Base-by-base conservation (phyloP, 2,329 filamentous ascomycete genomes). In the Aspergillus fumigatus region DNA sequence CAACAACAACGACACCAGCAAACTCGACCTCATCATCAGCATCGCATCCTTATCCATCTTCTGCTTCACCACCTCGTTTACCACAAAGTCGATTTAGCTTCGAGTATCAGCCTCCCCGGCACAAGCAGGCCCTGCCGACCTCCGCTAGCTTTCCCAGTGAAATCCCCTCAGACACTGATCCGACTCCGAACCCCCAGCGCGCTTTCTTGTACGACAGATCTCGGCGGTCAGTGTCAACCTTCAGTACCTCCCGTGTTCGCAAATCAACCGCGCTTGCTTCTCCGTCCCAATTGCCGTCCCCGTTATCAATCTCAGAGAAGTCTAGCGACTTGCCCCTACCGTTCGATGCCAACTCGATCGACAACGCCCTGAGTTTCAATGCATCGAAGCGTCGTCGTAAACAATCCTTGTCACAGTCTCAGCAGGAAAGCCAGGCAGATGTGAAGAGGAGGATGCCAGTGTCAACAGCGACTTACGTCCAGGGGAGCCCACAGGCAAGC, bases 101-200 rank as follows among this genome's bases (percentile, higher is more conserved):
- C 45, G 63, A 67, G 48, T 64, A 60, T 52, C 59, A 61, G 41
- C 55, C 57, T 35, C 63, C 62, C 27, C 62, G 60, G 53, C 65
- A 57, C 59, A 63, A 56, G 45, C 52, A 60, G 56, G 61, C 59
- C 41, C 49, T 65, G 48, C 62, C 62, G 47, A 63, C 66, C 43
- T 64, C 62, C 55, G 49, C 51, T 52, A 59, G 62, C 60, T 55
- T 55, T 56, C 43, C 79, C 63, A 79, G 81, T 72, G 77, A 79
- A 66, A 79, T 76, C 29, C 75, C 73, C 55, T 70, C 74, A 64
- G 80, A 79, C 57, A 79, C 80, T 48, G 79, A 79, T 52, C 76
- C 80, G 56, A 75, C 79, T n/a, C 73, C 80, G 57, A 77, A 79
- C 57, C 80, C 79, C 52, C 78, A 78, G 55, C 71, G 72, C 56